phyloP scores from a whole-genome alignment of 106 monocot genomes.

The Platanthera zijinensis region DNA sequence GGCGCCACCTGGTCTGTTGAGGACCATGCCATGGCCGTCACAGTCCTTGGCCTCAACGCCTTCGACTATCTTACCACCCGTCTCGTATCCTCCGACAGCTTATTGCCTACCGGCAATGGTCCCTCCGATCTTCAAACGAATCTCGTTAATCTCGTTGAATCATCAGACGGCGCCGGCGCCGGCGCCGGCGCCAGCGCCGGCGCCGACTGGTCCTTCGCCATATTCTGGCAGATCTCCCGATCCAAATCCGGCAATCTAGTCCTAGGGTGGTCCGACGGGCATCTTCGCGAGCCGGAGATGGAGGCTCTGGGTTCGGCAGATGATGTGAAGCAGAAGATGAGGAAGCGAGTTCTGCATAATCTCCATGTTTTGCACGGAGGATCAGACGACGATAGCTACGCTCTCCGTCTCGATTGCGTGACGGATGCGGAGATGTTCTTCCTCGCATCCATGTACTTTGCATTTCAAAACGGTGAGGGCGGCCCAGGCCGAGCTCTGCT shows the following conservation, averaged over 20 bases:
- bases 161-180: too few species aligned
- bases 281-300: conserved; percentile 34
- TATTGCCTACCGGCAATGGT: conserved; percentile 20
- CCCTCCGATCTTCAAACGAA: conserved; percentile 50
- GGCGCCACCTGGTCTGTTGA: conserved; percentile 35
- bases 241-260: conserved; percentile 31
- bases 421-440: conserved; percentile 80
- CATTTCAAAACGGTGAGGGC: conserved; percentile 55
- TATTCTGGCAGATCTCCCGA: conserved; percentile 87
- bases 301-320: background rate
- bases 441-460: conserved; percentile 84
- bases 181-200: too few species aligned
- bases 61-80: conserved; percentile 42
- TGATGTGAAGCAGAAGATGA: conserved; percentile 21
- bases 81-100: conserved; percentile 29
- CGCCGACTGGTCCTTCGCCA: conserved; percentile 60
- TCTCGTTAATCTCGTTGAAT: conserved; percentile 62
- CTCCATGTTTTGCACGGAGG: conserved; percentile 40
- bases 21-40: conserved; percentile 41
- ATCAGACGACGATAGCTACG: conserved; percentile 48
- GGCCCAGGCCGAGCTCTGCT: conserved; percentile 53
- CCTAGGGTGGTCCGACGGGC: conserved; percentile 85
- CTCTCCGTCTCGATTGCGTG: conserved; percentile 58
- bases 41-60: conserved; percentile 49
- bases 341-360: conserved; percentile 66